These are phyloP conservation scores for Amylostereum areolatum DNA, from an alignment of 1,284 basidiomycete species.

Conservation along the genomic window DNA sequence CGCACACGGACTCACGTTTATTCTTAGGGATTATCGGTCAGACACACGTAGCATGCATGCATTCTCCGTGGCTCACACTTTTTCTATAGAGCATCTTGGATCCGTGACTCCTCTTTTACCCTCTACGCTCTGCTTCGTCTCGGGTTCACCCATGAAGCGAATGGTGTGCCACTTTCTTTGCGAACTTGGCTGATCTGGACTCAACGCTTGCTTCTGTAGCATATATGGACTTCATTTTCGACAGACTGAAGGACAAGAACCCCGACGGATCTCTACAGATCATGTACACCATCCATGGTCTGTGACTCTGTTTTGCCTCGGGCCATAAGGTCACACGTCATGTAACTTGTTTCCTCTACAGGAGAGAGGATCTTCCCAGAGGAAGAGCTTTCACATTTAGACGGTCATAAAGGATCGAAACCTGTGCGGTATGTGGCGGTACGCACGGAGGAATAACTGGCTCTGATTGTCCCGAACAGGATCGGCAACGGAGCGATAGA, in stretches of 20 bases:
- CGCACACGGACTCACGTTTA: not conserved
- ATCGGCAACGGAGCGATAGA: constrained; percentile 89
- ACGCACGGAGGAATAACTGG: too few species aligned
- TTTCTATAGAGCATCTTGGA: constrained; percentile 65
- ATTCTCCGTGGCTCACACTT: not conserved
- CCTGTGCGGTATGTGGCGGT: constrained; percentile 48
- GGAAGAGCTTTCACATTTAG: constrained; percentile 75
- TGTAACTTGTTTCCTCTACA: constrained; percentile 18
- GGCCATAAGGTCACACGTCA: not conserved
- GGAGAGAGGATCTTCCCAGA: constrained; percentile 82
- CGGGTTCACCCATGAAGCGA: constrained; percentile 87
- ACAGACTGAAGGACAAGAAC: constrained; percentile 75
- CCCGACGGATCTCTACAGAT: constrained; percentile 87
- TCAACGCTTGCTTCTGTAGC: constrained; percentile 31
- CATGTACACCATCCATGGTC: constrained; percentile 84
- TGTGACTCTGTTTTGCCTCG: constrained; percentile 8
- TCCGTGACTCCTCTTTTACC: constrained; percentile 88
- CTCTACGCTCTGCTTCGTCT: constrained; percentile 88
- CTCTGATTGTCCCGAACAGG: constrained; percentile 25
- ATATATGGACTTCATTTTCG: constrained; percentile 88
- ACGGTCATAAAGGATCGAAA: constrained; percentile 80
- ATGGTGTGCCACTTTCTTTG: constrained; percentile 39
- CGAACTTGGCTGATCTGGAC: too few species aligned
- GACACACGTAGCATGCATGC: not conserved
- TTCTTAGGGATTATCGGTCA: not conserved